Conservation (phyloP, 768 basidiomycete genomes). For the Phanerodontia chrysosporium region DNA sequence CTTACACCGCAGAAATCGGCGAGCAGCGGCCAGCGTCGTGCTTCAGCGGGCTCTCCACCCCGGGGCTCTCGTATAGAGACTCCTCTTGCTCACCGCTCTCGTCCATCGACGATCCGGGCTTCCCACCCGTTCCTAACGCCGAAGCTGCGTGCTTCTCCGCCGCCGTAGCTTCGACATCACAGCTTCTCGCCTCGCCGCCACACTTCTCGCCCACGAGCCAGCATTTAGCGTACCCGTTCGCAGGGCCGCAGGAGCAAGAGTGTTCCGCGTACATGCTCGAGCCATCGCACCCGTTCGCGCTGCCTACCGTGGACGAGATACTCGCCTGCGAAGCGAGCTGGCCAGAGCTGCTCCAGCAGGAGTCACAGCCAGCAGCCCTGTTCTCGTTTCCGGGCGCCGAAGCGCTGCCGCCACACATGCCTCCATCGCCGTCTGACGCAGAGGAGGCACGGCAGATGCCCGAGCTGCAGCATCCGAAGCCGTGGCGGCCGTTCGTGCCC, state of each 20-base stretch:
- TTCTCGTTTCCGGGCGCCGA: neutral
- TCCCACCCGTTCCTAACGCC: neutral
- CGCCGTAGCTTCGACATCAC: neutral
- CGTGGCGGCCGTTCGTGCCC: slow-evolving; percentile 6
- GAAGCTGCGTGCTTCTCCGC: neutral
- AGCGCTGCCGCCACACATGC: neutral
- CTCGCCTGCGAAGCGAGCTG: neutral
- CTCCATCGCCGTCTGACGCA: neutral
- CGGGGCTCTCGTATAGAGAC: slow-evolving; percentile 7
- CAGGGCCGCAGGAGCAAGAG: neutral
- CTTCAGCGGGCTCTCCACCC: slow-evolving; percentile 7
- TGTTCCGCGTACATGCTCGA: neutral
- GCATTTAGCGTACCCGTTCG: neutral
- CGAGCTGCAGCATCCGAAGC: slow-evolving; percentile 12
- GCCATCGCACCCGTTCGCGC: neutral
- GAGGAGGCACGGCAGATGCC: neutral
- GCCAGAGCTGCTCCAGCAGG: neutral
- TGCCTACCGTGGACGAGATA: neutral
- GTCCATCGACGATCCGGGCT: slow-evolving; percentile 2
- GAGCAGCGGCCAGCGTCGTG: neutral
- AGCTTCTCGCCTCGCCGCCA: neutral
- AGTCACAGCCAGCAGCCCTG: too few species aligned
- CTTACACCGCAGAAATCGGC: neutral
- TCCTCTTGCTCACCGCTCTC: slow-evolving; percentile 11
- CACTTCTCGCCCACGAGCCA: neutral